Evolutionary conservation across 2,329 filamentous ascomycete genomes (phyloP), one percentile per base, ranked within the genome.

Genomic region (Fulvia fulva): DNA sequence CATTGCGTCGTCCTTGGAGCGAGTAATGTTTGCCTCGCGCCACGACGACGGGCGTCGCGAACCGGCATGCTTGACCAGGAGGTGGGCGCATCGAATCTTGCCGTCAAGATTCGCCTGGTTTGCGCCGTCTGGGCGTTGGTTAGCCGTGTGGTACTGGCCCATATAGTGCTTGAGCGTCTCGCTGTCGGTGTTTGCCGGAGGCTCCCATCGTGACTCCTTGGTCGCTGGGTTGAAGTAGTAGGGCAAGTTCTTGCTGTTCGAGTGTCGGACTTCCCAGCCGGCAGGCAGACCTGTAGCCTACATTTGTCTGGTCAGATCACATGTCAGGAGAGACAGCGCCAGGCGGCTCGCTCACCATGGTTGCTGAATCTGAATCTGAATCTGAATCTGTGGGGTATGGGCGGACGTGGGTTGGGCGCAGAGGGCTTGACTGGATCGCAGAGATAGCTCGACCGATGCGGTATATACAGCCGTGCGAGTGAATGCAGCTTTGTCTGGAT

Each of bases 161-260:
- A 99, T 97, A 81, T 95, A 97, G 62, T 85, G 76, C 82, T 97
- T 97, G 65, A 99, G 85, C 77, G 89, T 91, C 68, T 97, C 91
- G 58, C 89, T 89, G 77, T 99, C 90, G 67, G 92, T 94, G 64
- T 87, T 90, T 46, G 84, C 75, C 8, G 94, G 94, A 2, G 94
- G 93, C 73, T 97, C 94, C 94, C 94, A 99, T 77, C 90, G 86
- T 63, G 94, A 97, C 73, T 91, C 86, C 75, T 92, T 93, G 63
- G 91, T 90, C 67, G 78, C 79, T 47, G 88, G 80, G 77, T 97
- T 95, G 87, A 97, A 97, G 81, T 97, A 99, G 82, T 99, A 99
- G 37, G 94, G 94, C 34, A 97, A 88, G 78, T 96, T 96, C 81
- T 97, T 97, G 76, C 91, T 96, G 81, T 97, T 96, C 76, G 91